Percentiles rank a stretch among this genome's conserved stretches.
Conservation (phyloP, 2,329 filamentous ascomycete genomes). For the Talaromyces rugulosus region DNA sequence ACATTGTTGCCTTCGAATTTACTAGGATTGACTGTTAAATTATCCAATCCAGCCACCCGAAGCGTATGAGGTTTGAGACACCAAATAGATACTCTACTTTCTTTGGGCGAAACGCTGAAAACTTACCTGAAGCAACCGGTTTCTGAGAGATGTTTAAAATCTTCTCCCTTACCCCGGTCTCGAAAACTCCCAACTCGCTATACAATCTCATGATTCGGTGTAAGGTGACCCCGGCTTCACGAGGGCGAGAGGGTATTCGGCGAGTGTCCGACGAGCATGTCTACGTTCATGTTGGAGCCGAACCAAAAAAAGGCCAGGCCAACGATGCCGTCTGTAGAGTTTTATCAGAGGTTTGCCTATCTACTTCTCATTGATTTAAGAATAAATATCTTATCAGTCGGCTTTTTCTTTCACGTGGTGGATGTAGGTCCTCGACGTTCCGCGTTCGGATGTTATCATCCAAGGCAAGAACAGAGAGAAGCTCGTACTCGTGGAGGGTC, state of each 20-base stretch:
- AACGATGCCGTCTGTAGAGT: constrained; percentile 63
- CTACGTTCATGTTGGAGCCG: constrained; percentile 63
- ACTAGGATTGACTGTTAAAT: too few species aligned
- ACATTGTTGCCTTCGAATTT: too few species aligned
- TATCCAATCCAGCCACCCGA: too few species aligned
- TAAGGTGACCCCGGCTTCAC: constrained; percentile 62
- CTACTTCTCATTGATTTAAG: background rate
- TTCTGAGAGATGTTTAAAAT: background rate
- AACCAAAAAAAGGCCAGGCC: constrained; percentile 62
- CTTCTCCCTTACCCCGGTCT: background rate
- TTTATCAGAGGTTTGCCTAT: constrained; percentile 52
- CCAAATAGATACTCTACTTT: too few species aligned
- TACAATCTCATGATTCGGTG: constrained; percentile 58
- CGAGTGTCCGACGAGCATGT: constrained; percentile 55
- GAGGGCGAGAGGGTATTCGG: constrained; percentile 57
- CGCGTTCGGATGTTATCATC: constrained; percentile 62
- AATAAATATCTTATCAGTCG: background rate
- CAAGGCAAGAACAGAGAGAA: constrained; percentile 62
- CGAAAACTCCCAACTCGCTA: background rate
- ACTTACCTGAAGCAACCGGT: too few species aligned
- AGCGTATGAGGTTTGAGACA: too few species aligned
- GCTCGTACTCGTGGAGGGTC: constrained; percentile 42
- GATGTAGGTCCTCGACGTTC: constrained; percentile 53
- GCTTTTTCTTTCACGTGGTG: background rate
- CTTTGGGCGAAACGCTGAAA: background rate